Evolutionary conservation across 2,329 filamentous ascomycete species (phyloP), one percentile per base, ranked within the genome.

Genomic region (Monilinia fructicola): DNA sequence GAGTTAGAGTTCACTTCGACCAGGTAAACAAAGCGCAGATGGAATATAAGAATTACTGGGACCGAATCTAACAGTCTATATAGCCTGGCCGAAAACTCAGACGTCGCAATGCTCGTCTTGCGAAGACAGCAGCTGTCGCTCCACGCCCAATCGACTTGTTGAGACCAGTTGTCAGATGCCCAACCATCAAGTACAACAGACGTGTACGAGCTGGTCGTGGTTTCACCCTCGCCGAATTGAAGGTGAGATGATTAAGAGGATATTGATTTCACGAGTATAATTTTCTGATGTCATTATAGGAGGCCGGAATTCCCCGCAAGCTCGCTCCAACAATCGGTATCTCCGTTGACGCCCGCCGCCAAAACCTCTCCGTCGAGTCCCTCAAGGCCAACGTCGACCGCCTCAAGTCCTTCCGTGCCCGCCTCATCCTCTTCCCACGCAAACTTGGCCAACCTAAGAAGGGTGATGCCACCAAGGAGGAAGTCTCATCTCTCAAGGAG

Each of bases 1-100:
- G 93, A 85, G 95, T 99, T 81, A 92, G 93, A 85, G 91, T 92
- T 84, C 95, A 99, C 88, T 99, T 99, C 86, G 93, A 99, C 87
- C 95, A 98, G 93, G 94, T 96, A 94, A 84, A 70, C 70, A 21
- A 71, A 74, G 71, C 67, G 68, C 67, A 68, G 55, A 75, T 48
- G 58, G 65, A 52, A 40, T 59, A 65, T 23, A 67, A 55, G 54
- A 64, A 61, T 64, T 31, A 70, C 63, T 80, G 73, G 70, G 69
- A 73, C 74, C 70, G 74, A 71, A 75, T 69, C 73, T 69, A 68
- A 48, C 71, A 74, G 28, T 54, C 23, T 73, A 64, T 73, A 78
- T 81, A 99, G 94, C 90, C 95, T 81, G 95, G 94, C 81, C 92
- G 93, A 84, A 99, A 99, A 90, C 88, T 90, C 82, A 88, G 90